phyloP scores from a whole-genome alignment of 75 land plant genomes.

The Pinus albicaulis region DNA sequence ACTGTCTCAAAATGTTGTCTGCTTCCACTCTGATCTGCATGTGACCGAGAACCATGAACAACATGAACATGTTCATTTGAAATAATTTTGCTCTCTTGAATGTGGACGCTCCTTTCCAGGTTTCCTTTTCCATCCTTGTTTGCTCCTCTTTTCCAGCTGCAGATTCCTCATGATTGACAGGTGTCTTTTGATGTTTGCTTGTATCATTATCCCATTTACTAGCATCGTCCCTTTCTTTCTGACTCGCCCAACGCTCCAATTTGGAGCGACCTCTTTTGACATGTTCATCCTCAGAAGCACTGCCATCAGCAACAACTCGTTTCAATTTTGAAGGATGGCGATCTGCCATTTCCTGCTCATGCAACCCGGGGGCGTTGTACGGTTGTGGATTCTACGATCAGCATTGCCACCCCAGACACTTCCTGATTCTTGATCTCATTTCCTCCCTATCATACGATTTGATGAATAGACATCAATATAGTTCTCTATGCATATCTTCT shows the following conservation, averaged over 20 bases:
- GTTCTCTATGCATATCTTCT: slow-evolving; percentile 49
- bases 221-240: slow-evolving; percentile 61
- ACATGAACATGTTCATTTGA: slow-evolving; percentile 1
- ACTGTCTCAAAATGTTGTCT: slow-evolving; percentile 55
- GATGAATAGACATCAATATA: too few relatives aligned
- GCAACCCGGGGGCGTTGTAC: too few relatives aligned
- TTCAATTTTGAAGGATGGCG: slow-evolving; percentile 14
- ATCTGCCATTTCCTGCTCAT: background rate
- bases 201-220: slow-evolving; percentile 14
- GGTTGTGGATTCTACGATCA: too few relatives aligned
- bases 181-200: slow-evolving; percentile 17
- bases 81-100: slow-evolving; percentile 14
- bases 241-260: slow-evolving; percentile 89
- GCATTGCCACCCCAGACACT: too few relatives aligned
- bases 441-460: too few relatives aligned
- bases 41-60: background rate
- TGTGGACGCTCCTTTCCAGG: slow-evolving; percentile 14
- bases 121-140: slow-evolving; percentile 1
- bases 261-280: slow-evolving; percentile 75
- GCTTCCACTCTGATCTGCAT: slow-evolving; percentile 18
- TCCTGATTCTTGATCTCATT: too few relatives aligned
- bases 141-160: slow-evolving; percentile 2
- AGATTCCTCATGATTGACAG: slow-evolving; percentile 4
- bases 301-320: slow-evolving; percentile 29
- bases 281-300: slow-evolving; percentile 53